Evolutionary conservation across 1,284 basidiomycete species (phyloP).

Genomic region (Cryptococcus sp.): DNA sequence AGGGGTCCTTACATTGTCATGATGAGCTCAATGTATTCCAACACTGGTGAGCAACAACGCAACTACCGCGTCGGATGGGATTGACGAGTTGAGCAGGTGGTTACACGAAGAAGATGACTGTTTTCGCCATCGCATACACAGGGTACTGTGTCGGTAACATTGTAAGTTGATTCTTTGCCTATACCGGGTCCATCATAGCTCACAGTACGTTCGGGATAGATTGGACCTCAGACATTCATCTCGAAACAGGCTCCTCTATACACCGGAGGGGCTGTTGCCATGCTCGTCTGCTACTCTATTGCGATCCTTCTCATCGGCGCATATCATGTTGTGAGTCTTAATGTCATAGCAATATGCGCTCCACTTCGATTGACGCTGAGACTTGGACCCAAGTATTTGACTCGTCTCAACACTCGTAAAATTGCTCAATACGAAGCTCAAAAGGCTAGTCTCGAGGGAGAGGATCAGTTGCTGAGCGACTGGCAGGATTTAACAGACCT

Average conservation of each 20-base stretch:
- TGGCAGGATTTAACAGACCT: constrained; percentile 1
- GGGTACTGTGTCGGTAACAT: constrained; percentile 23
- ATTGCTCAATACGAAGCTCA: neutral
- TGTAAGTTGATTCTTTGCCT: neutral
- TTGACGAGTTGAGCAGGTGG: constrained; percentile 12
- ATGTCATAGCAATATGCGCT: neutral
- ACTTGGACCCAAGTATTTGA: neutral
- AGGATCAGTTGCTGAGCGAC: constrained; percentile 7
- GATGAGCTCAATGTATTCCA: neutral
- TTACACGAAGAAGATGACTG: constrained; percentile 27
- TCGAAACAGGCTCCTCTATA: constrained; percentile 19
- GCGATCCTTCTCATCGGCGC: constrained; percentile 6
- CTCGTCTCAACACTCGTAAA: constrained; percentile 3
- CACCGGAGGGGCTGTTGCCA: constrained; percentile 14
- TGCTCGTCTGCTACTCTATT: constrained; percentile 23
- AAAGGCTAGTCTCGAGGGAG: neutral
- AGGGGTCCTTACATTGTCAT: constrained; percentile 1
- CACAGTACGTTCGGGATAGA: neutral
- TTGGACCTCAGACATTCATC: constrained; percentile 25
- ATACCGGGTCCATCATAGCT: neutral
- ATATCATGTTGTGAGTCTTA: neutral
- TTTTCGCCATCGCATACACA: constrained; percentile 24
- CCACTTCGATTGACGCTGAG: too few relatives aligned
- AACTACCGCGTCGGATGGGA: neutral
- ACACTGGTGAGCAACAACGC: neutral